Evolutionary conservation across 2,329 filamentous ascomycete genomes (phyloP), one percentile per base, ranked within the genome.

Genomic region (Lachnellula subtilissima): DNA sequence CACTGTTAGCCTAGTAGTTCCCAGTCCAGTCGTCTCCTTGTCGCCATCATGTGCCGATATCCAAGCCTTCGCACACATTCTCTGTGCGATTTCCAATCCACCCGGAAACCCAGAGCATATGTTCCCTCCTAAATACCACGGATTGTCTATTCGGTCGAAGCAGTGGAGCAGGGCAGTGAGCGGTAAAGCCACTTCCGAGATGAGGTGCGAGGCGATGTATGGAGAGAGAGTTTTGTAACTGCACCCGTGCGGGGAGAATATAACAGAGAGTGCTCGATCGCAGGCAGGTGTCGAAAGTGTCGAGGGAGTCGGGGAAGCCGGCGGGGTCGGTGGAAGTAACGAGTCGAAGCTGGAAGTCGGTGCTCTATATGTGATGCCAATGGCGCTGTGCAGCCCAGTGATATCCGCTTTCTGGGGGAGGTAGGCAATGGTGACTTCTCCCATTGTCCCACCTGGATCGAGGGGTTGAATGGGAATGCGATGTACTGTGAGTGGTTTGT

Each of bases 361-460:
- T 39, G 86, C 79, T 17, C 80, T 79, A 67, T 90, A 91, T 1
- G 87, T 91, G 62, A 91, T 87, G 14, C 83, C 86, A 60, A 90
- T 79, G 11, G 85, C 86, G 55, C 82, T 82, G 66, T 88, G 85
- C 0, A 87, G 65, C 3, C 81, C 79, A 7, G 80, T 81, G 4
- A 85, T 64, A 64, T 88, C 84, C 48, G 76, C 71, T 65, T 80
- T 83, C 52, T 85, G 81, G 0, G 80, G 74, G 32, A 90, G 78
- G 68, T 84, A 84, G 1, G 85, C 76, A n/a, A 91, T 76, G 0
- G 86, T 89, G n/a, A 89, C 77, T 71, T 90, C 85, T 17, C 87
- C 87, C 8, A 77, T 73, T 14, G 76, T 71, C 5, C 82, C 84
- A 23, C 76, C 75, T 0, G 77, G 70, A 2, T 76, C 72, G 23